Percentiles rank a stretch among this genome's conserved stretches.
Conservation (phyloP, 169 alveolate genomes). For the Cytauxzoon felis region DNA sequence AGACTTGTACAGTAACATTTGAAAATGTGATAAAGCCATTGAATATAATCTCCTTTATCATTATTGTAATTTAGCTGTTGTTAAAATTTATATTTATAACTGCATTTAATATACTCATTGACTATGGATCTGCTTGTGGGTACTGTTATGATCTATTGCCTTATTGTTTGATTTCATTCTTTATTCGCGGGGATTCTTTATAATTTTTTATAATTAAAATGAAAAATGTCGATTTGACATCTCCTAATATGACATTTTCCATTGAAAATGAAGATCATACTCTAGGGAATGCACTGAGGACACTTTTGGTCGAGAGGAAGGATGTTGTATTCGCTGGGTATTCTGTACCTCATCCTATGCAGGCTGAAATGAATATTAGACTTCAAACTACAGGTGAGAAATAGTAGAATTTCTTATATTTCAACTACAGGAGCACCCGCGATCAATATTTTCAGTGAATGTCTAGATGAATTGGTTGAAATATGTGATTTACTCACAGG, state of each 20-base stretch:
- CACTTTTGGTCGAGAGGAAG: conserved; percentile 70
- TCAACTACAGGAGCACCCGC: conserved; percentile 67
- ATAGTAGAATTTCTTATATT: neutral
- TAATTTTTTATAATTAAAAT: neutral
- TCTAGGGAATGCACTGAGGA: conserved; percentile 74
- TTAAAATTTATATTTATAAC: no score
- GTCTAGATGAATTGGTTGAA: conserved; percentile 61
- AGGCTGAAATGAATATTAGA: conserved; percentile 75
- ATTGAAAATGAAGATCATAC: conserved; percentile 82
- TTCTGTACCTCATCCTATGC: conserved; percentile 83
- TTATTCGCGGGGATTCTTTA: no score
- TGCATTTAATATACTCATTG: no score
- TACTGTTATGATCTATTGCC: no score
- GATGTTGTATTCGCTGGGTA: conserved; percentile 83
- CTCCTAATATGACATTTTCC: conserved; percentile 78
- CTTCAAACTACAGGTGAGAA: conserved; percentile 79
- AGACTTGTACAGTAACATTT: no score
- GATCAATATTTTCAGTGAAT: conserved; percentile 59
- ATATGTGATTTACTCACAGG: conserved; percentile 64
- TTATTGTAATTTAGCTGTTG: no score
- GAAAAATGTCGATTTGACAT: conserved; percentile 44
- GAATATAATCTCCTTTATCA: no score
- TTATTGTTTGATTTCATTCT: no score
- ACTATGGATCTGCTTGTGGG: no score
- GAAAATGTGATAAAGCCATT: no score